Conservation (phyloP, 345 rosid species). For the Trapa bicornis region DNA sequence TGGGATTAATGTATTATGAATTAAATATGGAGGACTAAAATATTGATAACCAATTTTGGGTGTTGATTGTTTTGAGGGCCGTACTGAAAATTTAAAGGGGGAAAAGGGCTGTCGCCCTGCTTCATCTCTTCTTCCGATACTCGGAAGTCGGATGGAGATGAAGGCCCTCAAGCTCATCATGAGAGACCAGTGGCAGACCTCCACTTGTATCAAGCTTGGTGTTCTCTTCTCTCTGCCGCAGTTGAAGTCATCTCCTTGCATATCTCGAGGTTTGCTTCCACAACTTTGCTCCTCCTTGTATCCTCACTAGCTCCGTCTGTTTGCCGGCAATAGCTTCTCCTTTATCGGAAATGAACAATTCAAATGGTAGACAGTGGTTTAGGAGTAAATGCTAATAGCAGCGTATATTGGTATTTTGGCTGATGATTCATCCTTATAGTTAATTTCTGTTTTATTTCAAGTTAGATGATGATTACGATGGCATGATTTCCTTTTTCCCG, state of each 20-base stretch:
- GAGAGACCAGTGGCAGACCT: background rate
- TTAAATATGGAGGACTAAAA: no score
- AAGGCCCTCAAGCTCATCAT: no score
- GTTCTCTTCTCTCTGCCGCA: background rate
- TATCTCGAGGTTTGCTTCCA: conserved; percentile 9
- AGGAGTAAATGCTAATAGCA: background rate
- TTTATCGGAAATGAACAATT: background rate
- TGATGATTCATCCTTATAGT: no score
- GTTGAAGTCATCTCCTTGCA: background rate
- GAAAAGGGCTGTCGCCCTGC: background rate
- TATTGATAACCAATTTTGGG: no score
- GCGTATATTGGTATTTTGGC: no score
- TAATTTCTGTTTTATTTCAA: no score
- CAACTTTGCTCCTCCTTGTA: background rate
- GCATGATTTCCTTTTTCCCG: background rate
- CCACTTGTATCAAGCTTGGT: background rate
- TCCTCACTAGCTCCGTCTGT: background rate
- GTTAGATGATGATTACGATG: no score
- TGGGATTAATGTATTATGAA: no score
- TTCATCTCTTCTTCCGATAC: background rate
- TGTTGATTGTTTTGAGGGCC: no score
- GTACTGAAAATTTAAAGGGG: no score
- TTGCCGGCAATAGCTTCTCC: background rate
- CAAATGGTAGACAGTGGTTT: background rate
- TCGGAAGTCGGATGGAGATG: no score